Evolutionary conservation across 2,329 filamentous ascomycete genomes (phyloP), one percentile per base, ranked within the genome.

Genomic region (Microthyrium microscopicum): DNA sequence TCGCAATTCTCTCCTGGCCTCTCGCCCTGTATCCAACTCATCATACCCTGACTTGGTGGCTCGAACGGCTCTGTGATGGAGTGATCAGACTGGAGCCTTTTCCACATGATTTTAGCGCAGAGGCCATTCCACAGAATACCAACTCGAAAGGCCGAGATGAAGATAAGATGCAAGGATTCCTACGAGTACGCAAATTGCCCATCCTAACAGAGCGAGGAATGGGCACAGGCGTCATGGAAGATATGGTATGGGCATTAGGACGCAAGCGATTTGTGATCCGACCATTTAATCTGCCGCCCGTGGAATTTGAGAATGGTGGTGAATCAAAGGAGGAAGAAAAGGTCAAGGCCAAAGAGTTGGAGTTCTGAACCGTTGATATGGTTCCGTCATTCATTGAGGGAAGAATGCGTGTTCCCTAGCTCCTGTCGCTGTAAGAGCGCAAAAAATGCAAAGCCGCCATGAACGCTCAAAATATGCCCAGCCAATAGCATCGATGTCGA

Each of bases 221-320:
- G 37, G 73, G 53, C 2, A 58, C 59, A 19, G 57, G 73, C 40
- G 66, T 77, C 34, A 74, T 80, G 17, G 81, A 92, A 47, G 84
- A 94, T 54, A 68, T 93, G 55, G 84, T 84, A 4, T 98, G 98
- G 53, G 85, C 75, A 39, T 58, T 98, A 33, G 93, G 83, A 52
- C 67, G 82, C 46, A 75, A 70, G 45, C 85, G 82, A 33, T 73
- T 98, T 43, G 69, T 82, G 25, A 83, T 98, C 41, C 80, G 77
- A 46, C 83, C 84, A 1, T 94, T 84, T 54, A 89, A 79, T 50
- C 61, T 98, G 27, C 89, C 89, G 18, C 89, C 89, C 0, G 62
- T 87, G 26, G 80, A 84, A 35, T 82, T 78, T 2, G 82, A 84
- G 42, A 68, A 58, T 27, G 70, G 72, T 45, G 70, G 65, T 11